Percentiles rank a stretch among this genome's conserved stretches.
Conservation (phyloP, 1,284 basidiomycete genomes). For the Trametes sp. region DNA sequence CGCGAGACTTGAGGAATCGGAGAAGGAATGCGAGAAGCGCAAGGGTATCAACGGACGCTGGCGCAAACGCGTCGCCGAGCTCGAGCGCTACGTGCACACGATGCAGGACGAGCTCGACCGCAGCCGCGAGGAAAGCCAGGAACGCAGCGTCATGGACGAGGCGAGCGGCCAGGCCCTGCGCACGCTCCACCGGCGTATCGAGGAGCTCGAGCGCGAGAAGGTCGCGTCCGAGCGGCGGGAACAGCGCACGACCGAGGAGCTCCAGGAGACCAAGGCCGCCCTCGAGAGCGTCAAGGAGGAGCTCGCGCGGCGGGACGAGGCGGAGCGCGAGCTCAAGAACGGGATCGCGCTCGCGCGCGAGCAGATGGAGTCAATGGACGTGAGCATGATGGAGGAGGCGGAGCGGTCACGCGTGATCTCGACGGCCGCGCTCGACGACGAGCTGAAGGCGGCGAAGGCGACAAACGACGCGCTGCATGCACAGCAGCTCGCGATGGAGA, state of each 20-base stretch:
- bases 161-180: constrained; percentile 74
- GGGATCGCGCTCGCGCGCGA: constrained; percentile 61
- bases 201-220: constrained; percentile 67
- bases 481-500: constrained; percentile 41
- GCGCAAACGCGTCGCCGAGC: constrained; percentile 76
- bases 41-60: constrained; percentile 60
- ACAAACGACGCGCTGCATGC: constrained; percentile 51
- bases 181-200: constrained; percentile 70
- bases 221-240: constrained; percentile 54
- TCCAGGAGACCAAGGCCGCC: constrained; percentile 49
- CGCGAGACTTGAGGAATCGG: constrained; percentile 56
- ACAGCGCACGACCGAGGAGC: constrained; percentile 35
- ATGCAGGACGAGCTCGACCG: constrained; percentile 76
- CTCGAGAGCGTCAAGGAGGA: constrained; percentile 55
- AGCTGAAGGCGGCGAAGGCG: constrained; percentile 53
- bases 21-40: constrained; percentile 68
- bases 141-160: constrained; percentile 80
- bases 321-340: constrained; percentile 56
- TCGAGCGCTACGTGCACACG: constrained; percentile 67
- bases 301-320: constrained; percentile 58
- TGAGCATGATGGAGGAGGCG: constrained; percentile 45
- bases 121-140: constrained; percentile 70
- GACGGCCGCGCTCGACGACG: constrained; percentile 58
- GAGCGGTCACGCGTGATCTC: constrained; percentile 47
- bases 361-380: constrained; percentile 62